Evolutionary conservation across 2,329 filamentous ascomycete species (phyloP).

Genomic region (Mollisiaceae sp.): DNA sequence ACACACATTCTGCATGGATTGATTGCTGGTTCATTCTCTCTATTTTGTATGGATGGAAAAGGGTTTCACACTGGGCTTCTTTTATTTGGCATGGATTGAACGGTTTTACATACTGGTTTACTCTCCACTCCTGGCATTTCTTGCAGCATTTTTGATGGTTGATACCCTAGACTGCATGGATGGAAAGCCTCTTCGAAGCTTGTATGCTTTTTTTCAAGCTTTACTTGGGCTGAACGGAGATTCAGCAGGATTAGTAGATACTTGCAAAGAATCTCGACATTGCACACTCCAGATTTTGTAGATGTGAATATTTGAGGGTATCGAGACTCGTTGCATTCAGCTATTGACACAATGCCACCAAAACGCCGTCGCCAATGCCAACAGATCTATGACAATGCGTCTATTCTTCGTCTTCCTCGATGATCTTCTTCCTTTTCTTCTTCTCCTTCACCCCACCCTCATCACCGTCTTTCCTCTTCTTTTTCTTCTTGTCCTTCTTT

Average conservation of each 20-base stretch:
- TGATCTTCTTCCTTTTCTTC: conserved; percentile 29
- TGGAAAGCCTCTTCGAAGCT: too few species aligned
- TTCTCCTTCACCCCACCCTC: conserved; percentile 36
- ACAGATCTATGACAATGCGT: conserved; percentile 5
- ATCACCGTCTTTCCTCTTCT: conserved; percentile 30
- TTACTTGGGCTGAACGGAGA: background rate
- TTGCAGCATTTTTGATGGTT: too few species aligned
- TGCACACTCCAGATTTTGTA: background rate
- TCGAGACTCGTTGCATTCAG: conserved; percentile 2
- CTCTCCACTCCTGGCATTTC: too few species aligned
- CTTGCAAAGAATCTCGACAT: background rate
- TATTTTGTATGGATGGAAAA: background rate
- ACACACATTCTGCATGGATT: background rate
- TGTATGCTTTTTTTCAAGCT: too few species aligned
- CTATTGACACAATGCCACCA: conserved; percentile 9
- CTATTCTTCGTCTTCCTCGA: conserved; percentile 24
- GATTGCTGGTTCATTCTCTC: background rate
- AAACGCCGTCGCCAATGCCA: conserved; percentile 31
- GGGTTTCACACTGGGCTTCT: too few species aligned
- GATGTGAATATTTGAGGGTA: conserved; percentile 6
- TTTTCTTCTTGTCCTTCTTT: conserved; percentile 37
- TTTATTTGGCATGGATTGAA: too few species aligned
- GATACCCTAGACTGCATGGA: too few species aligned
- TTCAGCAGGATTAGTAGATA: background rate
- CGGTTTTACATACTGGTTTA: too few species aligned